These are phyloP conservation scores for Saccharata proteae DNA, from an alignment of 2,329 filamentous ascomycete species.

Conservation along the genomic window DNA sequence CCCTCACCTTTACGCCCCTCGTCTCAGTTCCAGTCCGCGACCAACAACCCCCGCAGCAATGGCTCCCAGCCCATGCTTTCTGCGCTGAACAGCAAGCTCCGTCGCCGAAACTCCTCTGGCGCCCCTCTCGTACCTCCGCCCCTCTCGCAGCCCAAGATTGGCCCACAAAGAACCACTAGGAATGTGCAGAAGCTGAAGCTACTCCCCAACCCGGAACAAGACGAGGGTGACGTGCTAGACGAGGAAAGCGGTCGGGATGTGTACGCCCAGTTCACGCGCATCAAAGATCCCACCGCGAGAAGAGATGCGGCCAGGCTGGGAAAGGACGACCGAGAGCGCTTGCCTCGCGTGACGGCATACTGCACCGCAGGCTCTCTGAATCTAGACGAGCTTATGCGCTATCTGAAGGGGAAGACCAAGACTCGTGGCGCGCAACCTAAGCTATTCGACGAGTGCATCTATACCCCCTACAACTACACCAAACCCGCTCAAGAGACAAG, in stretches of 20 bases:
- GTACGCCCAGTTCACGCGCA: constrained; percentile 93
- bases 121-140: constrained; percentile 37
- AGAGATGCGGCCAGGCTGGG: constrained; percentile 85
- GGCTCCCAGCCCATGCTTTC: constrained; percentile 43
- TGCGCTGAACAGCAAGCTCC: constrained; percentile 74
- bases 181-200: constrained; percentile 95
- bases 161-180: constrained; percentile 88
- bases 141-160: constrained; percentile 57
- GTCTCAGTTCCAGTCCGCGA: constrained; percentile 16
- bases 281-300: constrained; percentile 89
- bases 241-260: constrained; percentile 92
- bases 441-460: constrained; percentile 94
- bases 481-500: constrained; percentile 18
- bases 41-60: constrained; percentile 15
- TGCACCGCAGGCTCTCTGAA: constrained; percentile 89
- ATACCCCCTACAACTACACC: constrained; percentile 80
- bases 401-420: constrained; percentile 73
- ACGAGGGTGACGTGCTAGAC: constrained; percentile 56
- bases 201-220: constrained; percentile 79
- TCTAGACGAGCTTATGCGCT: constrained; percentile 79
- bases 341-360: constrained; percentile 91
- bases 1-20: constrained; percentile 20
- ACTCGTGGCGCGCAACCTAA: constrained; percentile 74
- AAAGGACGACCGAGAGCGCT: constrained; percentile 76
- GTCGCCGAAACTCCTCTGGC: constrained; percentile 74